Base-by-base conservation (phyloP, 306 rosid genomes). In the Prunus salicina region DNA sequence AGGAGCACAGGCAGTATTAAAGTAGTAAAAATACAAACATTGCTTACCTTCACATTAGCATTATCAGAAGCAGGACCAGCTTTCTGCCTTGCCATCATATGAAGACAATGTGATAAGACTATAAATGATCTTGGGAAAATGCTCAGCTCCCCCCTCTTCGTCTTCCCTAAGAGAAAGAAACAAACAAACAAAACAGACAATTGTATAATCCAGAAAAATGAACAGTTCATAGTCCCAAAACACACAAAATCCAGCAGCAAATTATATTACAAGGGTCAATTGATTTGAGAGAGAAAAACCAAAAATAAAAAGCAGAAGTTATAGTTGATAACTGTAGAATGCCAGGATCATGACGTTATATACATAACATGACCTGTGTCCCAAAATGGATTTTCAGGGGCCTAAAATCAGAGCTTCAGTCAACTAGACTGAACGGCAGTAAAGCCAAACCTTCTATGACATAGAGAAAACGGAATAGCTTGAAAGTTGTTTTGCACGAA, bases 51-150 rank as follows among this genome's bases (percentile, higher is more conserved):
- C 84, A 79, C 53, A 82, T 75, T 87, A 70, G 87, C 80, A 86
- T 73, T 81, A 56, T 84, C 96, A 72, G 90, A 87, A 45, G 79
- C 89, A 57, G 88, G 82, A 1, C 76, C 91, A 64, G 89, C 76
- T 75, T 89, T 90, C 83, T 88, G 96, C 73, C 90, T 90, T 30
- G 98, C 96, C 93, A 93, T 73, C 98, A 91, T 93, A 80, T 91
- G 96, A 56, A 93, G 83, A 81, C 96, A 89, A 83, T 91, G 93
- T 58, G 96, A 91, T 71, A 93, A 85, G 71, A 85, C 86, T 32
- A 82, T 67, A 76, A 90, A 87, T 49, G 87, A 83, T 80, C 74
- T 86, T 51, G 95, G 96, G 69, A 93, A 93, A 68, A 93, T 89
- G 84, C 97, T 93, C 19, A 91, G 88, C 81, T 93, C 97, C 72